Base-by-base conservation (phyloP, 768 basidiomycete species). In the Boletales sp. region DNA sequence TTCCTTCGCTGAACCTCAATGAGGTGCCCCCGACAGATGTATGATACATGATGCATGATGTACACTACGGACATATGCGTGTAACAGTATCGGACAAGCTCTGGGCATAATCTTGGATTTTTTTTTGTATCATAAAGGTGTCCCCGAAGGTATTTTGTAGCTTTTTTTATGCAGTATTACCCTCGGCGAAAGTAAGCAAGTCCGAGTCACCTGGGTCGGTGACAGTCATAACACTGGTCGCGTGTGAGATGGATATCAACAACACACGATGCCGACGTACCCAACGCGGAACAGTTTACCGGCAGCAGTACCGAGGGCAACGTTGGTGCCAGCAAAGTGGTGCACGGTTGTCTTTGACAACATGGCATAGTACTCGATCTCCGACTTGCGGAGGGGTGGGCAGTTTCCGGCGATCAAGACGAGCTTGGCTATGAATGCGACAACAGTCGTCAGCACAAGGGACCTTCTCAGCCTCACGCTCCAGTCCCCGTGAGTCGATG, bases 331-430 rank as follows among this genome's bases (percentile, higher is more conserved):
- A 57, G 84, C 79, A 72, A 96, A 99, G 78, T 98, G 94, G 76
- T 98, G 96, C 50, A 98, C 95, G 50, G 90, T 84, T 50, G 95
- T 98, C 81, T 99, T 99, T 60, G 94, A 96, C 70, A 99, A 81
- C 94, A 96, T 96, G 76, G 94, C 96, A 70, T 98, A 99, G 81
- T 98, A 99, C 79, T 99, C 96, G 52, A 99, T 81, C 80, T 99
- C 96, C 54, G 95, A 97, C 74, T 96, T 96, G 73, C 96, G 92
- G 56, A 99, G 84, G 56, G 96, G 96, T 51, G 96, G 96, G 78
- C 94, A 96, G 78, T 99, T 99, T 61, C 93, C 94, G 65, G 95
- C 93, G 68, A 99, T 96, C 72, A 99, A 77, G 68, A 99, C 87
- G 61, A 99, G 91, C 77, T 96, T 98, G 74, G 95, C 95, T 99